phyloP scores from a whole-genome alignment of 164 flowering plant genomes.

The Houttuynia cordata region DNA sequence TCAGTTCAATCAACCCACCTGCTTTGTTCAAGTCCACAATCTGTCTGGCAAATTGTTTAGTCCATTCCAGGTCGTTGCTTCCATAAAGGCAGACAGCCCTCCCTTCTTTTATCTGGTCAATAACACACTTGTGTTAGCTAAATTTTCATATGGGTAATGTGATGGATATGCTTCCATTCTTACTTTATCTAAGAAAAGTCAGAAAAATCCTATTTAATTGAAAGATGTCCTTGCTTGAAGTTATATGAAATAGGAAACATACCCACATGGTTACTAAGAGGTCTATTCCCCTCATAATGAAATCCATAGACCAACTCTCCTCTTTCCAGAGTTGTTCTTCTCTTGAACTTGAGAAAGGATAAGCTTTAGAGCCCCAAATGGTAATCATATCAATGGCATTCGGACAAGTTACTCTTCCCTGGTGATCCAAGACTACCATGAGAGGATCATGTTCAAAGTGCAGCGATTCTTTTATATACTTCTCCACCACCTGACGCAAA shows the following conservation, averaged over 20 bases:
- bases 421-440: constrained; percentile 54
- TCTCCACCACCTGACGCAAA: constrained; percentile 29
- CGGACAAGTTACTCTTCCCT: constrained; percentile 33
- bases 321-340: constrained; percentile 59
- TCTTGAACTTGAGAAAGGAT: constrained; percentile 53
- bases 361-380: constrained; percentile 69
- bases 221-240: neutral
- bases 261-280: constrained; percentile 40
- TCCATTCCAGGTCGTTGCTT: constrained; percentile 51
- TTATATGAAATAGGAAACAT: constrained; percentile 6
- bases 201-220: neutral
- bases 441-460: constrained; percentile 36
- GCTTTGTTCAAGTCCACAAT: constrained; percentile 20
- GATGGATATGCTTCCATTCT: neutral
- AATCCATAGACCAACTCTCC: constrained; percentile 34
- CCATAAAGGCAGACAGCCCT: constrained; percentile 54
- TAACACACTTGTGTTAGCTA: neutral
- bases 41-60: constrained; percentile 31
- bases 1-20: constrained; percentile 36
- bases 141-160: neutral
- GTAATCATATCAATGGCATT: constrained; percentile 58
- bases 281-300: constrained; percentile 33
- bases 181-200: no score
- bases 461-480: constrained; percentile 40
- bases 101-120: constrained; percentile 54